Evolutionary conservation across 2,329 filamentous ascomycete species (phyloP).

Genomic region (Fusarium sp.): DNA sequence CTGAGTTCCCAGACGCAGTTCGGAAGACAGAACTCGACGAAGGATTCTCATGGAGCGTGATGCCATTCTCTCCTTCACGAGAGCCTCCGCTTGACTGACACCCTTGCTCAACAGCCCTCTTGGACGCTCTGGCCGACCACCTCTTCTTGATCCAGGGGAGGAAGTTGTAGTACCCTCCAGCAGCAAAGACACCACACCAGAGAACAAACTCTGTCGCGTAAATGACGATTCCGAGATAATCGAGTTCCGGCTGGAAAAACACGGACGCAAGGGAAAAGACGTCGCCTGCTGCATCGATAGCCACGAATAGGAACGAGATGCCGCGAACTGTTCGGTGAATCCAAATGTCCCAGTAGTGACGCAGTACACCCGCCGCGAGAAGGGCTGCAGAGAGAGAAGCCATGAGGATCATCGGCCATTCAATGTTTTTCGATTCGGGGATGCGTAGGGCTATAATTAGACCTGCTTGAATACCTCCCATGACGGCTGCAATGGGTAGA

Average conservation of each 20-base stretch:
- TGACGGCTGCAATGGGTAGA: constrained; percentile 62
- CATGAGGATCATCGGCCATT: constrained; percentile 76
- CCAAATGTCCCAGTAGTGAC: constrained; percentile 79
- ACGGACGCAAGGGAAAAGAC: constrained; percentile 75
- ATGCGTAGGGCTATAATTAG: constrained; percentile 69
- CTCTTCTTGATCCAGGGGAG: constrained; percentile 59
- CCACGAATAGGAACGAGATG: constrained; percentile 79
- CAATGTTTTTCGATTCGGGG: constrained; percentile 56
- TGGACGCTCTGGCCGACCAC: constrained; percentile 7
- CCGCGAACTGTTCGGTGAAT: constrained; percentile 74
- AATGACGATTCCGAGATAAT: constrained; percentile 73
- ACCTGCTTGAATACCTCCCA: constrained; percentile 70
- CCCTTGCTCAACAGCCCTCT: not conserved
- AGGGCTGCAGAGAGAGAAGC: constrained; percentile 73
- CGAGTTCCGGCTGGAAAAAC: constrained; percentile 68
- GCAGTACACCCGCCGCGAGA: constrained; percentile 73
- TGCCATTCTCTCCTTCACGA: constrained; percentile 1
- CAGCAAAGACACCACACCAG: constrained; percentile 76
- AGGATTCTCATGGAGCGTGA: constrained; percentile 62
- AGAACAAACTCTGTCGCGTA: constrained; percentile 75
- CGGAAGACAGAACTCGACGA: constrained; percentile 75
- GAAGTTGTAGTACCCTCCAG: constrained; percentile 74
- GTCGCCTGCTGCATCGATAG: constrained; percentile 76
- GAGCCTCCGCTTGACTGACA: not conserved
- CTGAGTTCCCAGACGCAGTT: constrained; percentile 53